phyloP scores from a whole-genome alignment of 306 rosid species.

The Gastrolobium bilobum region DNA sequence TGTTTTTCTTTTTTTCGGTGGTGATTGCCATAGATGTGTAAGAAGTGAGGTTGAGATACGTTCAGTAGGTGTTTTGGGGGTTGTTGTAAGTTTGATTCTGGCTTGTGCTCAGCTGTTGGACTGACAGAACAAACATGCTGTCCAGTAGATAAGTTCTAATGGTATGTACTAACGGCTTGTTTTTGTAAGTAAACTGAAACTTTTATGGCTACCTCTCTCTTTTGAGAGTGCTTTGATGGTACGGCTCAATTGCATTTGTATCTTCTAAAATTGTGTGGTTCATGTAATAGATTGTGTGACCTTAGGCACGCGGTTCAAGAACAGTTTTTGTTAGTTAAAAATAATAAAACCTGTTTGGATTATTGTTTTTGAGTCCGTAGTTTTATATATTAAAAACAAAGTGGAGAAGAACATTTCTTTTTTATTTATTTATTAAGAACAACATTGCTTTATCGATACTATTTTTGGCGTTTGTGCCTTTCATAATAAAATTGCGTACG shows the following conservation, averaged over 20 bases:
- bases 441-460: not conserved
- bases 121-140: constrained; percentile 61
- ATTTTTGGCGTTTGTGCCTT: no score
- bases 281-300: not conserved
- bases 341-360: not conserved
- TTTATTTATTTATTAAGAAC: no score
- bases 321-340: not conserved
- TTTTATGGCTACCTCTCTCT: constrained; percentile 35
- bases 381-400: not conserved
- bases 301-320: not conserved
- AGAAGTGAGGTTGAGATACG: constrained; percentile 80
- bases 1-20: constrained; percentile 55
- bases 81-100: constrained; percentile 62
- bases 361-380: not conserved
- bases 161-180: constrained; percentile 71
- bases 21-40: constrained; percentile 64
- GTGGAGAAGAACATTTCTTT: not conserved
- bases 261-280: not conserved
- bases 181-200: constrained; percentile 71
- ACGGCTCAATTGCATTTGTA: constrained; percentile 34
- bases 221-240: constrained; percentile 35
- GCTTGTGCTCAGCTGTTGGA: constrained; percentile 92
- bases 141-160: constrained; percentile 61
- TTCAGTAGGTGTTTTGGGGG: constrained; percentile 61
- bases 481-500: no score